phyloP scores from a whole-genome alignment of 495 filamentous ascomycete genomes.

The Xylaria scruposa region DNA sequence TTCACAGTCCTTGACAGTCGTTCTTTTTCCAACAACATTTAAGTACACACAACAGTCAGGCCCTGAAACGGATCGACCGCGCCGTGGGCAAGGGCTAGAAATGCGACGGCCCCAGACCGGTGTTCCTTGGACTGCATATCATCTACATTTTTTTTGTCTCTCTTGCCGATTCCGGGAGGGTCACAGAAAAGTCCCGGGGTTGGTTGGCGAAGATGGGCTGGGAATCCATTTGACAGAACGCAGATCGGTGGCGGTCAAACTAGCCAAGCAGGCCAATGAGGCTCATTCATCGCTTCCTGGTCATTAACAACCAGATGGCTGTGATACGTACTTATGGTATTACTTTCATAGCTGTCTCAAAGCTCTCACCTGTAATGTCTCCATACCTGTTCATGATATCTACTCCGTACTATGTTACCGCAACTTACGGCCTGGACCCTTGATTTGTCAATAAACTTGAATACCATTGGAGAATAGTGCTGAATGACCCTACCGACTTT shows the following conservation, averaged over 20 bases:
- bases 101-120: slow-evolving; percentile 3
- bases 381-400: no score
- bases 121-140: slow-evolving; percentile 13
- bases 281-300: slow-evolving; percentile 7
- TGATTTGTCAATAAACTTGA: background rate
- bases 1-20: background rate
- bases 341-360: background rate
- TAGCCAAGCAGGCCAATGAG: slow-evolving; percentile 7
- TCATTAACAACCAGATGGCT: background rate
- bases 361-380: background rate
- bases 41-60: background rate
- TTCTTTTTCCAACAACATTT: background rate
- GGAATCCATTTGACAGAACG: background rate
- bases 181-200: background rate
- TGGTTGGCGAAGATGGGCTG: background rate
- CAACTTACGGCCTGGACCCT: no score
- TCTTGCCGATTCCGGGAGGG: slow-evolving; percentile 6
- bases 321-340: background rate
- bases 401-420: no score
- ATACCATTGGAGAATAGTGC: background rate
- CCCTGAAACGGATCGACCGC: slow-evolving; percentile 21
- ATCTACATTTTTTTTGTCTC: background rate
- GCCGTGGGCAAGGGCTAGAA: background rate
- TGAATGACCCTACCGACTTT: background rate
- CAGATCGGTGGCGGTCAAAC: slow-evolving; percentile 24